A percentile compares a stretch with the other conserved stretches of the same genome.
These are phyloP conservation scores for Talaromyces sp. DNA, from an alignment of 2,329 filamentous ascomycete species.

Conservation along the genomic window DNA sequence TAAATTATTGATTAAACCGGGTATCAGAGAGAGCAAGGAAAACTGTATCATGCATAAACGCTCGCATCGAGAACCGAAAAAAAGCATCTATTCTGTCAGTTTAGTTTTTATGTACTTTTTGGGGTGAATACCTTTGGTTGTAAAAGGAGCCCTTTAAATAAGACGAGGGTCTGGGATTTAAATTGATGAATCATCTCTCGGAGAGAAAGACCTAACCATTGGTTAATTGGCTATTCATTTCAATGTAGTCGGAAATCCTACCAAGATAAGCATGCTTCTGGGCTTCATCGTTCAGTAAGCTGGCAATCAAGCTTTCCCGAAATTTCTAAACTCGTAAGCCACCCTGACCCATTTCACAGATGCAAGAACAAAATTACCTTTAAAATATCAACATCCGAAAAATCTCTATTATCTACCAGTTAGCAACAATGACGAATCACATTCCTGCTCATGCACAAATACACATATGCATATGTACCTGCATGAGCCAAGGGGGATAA, in stretches of 20 bases:
- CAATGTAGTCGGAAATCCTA: constrained; percentile 33
- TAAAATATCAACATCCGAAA: constrained; percentile 84
- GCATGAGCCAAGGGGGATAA: not conserved
- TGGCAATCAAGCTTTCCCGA: constrained; percentile 71
- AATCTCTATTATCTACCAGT: constrained; percentile 53
- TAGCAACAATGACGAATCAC: not conserved
- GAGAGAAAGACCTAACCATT: constrained; percentile 55
- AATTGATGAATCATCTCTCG: constrained; percentile 91
- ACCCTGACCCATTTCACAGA: not conserved
- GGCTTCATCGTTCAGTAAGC: constrained; percentile 57
- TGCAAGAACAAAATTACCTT: constrained; percentile 39
- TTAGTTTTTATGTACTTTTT: not conserved
- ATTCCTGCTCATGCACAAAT: not conserved
- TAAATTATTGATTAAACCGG: constrained; percentile 82
- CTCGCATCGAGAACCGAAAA: constrained; percentile 96
- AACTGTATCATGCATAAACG: constrained; percentile 98
- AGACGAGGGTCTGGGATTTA: constrained; percentile 85
- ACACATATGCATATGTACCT: not conserved
- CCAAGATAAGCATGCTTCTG: constrained; percentile 84
- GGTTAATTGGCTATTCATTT: constrained; percentile 13
- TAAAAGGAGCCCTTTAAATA: constrained; percentile 88
- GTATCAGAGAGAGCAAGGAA: constrained; percentile 89
- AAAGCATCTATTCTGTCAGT: constrained; percentile 68
- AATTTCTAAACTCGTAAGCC: constrained; percentile 57
- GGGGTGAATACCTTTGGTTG: constrained; percentile 72